These are phyloP conservation scores for Leccinum arenicola DNA, from an alignment of 768 basidiomycete species.

Conservation along the genomic window DNA sequence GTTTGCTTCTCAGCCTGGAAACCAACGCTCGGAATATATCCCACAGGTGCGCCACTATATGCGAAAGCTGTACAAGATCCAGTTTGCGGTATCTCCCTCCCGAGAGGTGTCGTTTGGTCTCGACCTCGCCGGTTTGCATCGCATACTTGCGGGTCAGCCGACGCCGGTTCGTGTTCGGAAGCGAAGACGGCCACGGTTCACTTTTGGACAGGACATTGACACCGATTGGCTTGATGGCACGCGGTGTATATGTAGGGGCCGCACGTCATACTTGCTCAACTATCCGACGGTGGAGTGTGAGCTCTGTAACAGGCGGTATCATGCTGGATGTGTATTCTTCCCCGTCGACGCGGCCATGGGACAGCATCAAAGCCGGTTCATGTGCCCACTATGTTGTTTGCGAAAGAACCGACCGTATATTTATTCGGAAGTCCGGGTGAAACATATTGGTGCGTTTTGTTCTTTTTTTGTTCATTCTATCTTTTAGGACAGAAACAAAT, in stretches of 20 bases:
- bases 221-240: conserved; percentile 72
- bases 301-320: conserved; percentile 62
- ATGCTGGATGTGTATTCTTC: conserved; percentile 75
- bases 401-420: conserved; percentile 69
- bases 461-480: not conserved
- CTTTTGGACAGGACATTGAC: conserved; percentile 76
- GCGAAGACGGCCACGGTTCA: conserved; percentile 60
- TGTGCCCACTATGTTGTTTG: conserved; percentile 76
- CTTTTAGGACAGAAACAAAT: not conserved
- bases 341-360: conserved; percentile 42
- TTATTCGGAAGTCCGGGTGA: conserved; percentile 75
- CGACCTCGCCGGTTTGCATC: conserved; percentile 79
- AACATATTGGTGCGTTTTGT: conserved; percentile 50
- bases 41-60: conserved; percentile 86
- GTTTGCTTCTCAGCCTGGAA: conserved; percentile 63
- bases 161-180: conserved; percentile 47
- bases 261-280: conserved; percentile 54
- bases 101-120: conserved; percentile 80
- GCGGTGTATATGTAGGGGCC: conserved; percentile 77
- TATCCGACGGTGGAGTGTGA: conserved; percentile 69
- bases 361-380: conserved; percentile 43
- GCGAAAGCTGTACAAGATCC: conserved; percentile 86
- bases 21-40: conserved; percentile 75
- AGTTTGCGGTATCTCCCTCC: conserved; percentile 82
- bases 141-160: conserved; percentile 71